These are phyloP conservation scores for Leucaena leucocephala DNA, from an alignment of 306 rosid genomes.

Conservation along the genomic window DNA sequence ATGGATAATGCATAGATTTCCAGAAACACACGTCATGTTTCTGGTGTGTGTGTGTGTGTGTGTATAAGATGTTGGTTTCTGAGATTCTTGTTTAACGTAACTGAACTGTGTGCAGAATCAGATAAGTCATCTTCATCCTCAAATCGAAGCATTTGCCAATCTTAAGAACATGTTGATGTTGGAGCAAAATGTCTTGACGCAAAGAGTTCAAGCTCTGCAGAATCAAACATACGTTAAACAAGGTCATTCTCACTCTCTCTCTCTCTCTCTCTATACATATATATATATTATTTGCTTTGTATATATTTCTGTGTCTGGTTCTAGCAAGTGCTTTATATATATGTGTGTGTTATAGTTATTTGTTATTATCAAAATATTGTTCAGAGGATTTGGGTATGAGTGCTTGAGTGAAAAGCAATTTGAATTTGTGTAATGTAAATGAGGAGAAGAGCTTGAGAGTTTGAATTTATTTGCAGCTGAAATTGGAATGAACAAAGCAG, in stretches of 20 bases:
- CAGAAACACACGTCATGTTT: not conserved
- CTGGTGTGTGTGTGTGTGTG: no score
- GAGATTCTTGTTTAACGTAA: not conserved
- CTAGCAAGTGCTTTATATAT: not conserved
- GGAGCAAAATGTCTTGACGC: conserved; percentile 45
- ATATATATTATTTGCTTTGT: not conserved
- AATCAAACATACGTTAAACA: conserved; percentile 3
- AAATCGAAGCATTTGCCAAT: conserved; percentile 31
- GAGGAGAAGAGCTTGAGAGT: not conserved
- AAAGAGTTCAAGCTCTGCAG: conserved; percentile 25
- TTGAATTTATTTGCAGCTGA: conserved; percentile 37
- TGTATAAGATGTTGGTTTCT: not conserved
- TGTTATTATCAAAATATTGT: not conserved
- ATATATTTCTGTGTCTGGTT: not conserved
- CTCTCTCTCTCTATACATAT: no score
- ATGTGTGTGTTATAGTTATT: no score
- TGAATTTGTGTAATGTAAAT: not conserved
- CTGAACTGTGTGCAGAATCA: conserved; percentile 40
- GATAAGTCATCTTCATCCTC: conserved; percentile 38
- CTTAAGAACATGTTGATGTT: conserved; percentile 29
- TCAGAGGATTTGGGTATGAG: not conserved
- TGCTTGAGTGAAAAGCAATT: no score
- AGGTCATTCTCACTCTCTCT: conserved; percentile 27
- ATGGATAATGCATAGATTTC: not conserved
- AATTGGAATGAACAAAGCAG: conserved; percentile 43